Conservation (phyloP, 176 grass and related monocot species). For the Triticum turgidum region DNA sequence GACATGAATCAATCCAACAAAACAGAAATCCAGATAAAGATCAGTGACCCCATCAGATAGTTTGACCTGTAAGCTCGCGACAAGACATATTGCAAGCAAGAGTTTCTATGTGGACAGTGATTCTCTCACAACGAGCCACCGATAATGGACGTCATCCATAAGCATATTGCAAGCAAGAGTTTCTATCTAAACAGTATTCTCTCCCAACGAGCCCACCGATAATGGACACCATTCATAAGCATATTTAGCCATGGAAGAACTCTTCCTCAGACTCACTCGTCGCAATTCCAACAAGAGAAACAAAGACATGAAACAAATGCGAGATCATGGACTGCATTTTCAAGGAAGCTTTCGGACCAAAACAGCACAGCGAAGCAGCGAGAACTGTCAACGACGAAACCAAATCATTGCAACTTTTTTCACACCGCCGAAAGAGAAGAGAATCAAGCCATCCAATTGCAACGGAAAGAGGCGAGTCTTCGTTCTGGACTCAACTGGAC, state of each 20-base stretch:
- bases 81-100: background rate
- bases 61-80: background rate
- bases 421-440: background rate
- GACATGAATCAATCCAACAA: background rate
- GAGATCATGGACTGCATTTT: conserved; percentile 24
- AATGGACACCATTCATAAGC: background rate
- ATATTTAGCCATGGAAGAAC: too few relatives aligned
- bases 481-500: background rate
- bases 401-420: conserved; percentile 26
- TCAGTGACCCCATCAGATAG: background rate
- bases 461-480: background rate
- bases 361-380: background rate
- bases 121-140: background rate
- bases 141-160: background rate
- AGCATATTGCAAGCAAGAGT: background rate
- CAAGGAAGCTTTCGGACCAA: conserved; percentile 8
- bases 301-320: background rate
- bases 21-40: background rate
- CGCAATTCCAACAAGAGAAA: background rate
- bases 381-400: background rate
- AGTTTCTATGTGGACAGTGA: background rate
- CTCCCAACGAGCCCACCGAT: background rate
- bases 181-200: background rate
- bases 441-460: conserved; percentile 10
- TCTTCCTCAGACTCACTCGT: background rate